Evolutionary conservation across 257 asterid species (phyloP).

Genomic region (Anisodus acutangulus): DNA sequence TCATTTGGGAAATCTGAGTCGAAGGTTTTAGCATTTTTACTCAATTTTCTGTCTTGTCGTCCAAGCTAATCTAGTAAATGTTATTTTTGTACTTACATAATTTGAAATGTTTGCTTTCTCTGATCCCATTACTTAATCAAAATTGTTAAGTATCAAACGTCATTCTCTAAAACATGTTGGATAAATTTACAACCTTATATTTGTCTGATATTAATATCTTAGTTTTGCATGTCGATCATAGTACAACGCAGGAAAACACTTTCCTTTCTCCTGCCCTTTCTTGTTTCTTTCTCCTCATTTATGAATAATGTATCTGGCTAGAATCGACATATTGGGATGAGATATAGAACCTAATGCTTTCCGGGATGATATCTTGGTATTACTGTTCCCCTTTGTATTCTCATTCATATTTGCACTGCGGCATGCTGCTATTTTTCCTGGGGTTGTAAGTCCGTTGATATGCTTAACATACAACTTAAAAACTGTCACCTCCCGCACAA

Average conservation of each 20-base stretch:
- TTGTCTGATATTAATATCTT: not conserved
- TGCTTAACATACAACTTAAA: not conserved
- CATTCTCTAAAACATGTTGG: not conserved
- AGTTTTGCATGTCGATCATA: constrained; percentile 13
- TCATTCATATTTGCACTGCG: not conserved
- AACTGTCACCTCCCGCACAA: not conserved
- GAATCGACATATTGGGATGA: not conserved
- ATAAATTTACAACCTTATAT: not conserved
- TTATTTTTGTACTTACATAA: not conserved
- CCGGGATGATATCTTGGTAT: not conserved
- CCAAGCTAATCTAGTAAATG: constrained; percentile 7
- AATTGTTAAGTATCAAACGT: not conserved
- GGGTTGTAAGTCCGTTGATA: not conserved
- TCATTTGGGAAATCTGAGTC: constrained; percentile 74
- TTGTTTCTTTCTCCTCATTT: not conserved
- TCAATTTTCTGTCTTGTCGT: not conserved
- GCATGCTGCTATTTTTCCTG: constrained; percentile 20
- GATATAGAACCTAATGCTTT: not conserved
- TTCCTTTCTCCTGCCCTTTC: not conserved
- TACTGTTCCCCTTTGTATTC: not conserved
- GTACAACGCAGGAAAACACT: not conserved
- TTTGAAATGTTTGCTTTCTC: constrained; percentile 12
- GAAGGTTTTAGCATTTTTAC: constrained; percentile 55
- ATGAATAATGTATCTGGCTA: constrained; percentile 7
- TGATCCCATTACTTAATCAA: not conserved